phyloP scores from a whole-genome alignment of 2,329 filamentous ascomycete genomes.

The Blastomyces gilchristii region DNA sequence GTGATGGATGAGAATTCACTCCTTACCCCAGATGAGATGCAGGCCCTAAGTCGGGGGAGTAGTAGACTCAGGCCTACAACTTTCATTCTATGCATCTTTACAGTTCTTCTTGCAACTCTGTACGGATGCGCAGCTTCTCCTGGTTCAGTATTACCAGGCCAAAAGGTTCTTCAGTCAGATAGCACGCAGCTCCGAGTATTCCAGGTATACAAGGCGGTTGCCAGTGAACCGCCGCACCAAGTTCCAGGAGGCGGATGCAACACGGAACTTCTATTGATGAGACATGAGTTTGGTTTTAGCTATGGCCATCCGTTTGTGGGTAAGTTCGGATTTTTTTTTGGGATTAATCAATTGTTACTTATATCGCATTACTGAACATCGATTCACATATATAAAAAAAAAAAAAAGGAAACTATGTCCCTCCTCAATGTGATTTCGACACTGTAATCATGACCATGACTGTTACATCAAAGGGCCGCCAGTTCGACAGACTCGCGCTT shows the following conservation, averaged over 20 bases:
- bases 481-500: slow-evolving; percentile 65
- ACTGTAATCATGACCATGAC: slow-evolving; percentile 67
- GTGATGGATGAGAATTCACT: background rate
- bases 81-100: background rate
- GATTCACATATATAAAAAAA: background rate
- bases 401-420: slow-evolving; percentile 49
- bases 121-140: background rate
- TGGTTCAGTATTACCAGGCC: background rate
- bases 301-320: slow-evolving; percentile 66
- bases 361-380: background rate
- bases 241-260: slow-evolving; percentile 17
- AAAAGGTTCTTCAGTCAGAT: background rate
- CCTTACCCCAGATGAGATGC: background rate
- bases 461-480: slow-evolving; percentile 57
- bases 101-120: background rate
- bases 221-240: slow-evolving; percentile 33
- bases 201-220: slow-evolving; percentile 57
- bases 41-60: background rate
- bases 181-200: slow-evolving; percentile 44
- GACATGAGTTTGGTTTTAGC: slow-evolving; percentile 59
- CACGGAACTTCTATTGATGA: slow-evolving; percentile 50
- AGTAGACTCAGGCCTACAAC: background rate
- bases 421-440: slow-evolving; percentile 61
- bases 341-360: background rate
- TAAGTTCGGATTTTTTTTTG: slow-evolving; percentile 21